phyloP scores from a whole-genome alignment of 768 basidiomycete genomes.

The Scleroderma bovista region DNA sequence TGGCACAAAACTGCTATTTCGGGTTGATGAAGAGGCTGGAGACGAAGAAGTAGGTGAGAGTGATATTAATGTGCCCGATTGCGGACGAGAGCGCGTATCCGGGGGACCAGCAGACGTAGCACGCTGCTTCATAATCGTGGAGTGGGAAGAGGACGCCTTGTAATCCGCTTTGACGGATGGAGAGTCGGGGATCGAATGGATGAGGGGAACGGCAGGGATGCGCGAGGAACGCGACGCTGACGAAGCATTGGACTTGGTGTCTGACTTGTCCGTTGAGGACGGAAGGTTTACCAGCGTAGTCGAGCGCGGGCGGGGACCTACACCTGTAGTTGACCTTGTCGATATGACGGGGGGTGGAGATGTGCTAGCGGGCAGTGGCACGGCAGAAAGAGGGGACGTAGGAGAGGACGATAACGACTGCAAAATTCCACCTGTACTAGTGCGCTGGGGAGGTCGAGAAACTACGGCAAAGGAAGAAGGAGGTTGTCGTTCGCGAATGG shows the following conservation, averaged over 20 bases:
- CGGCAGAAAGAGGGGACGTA: neutral
- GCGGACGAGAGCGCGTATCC: constrained; percentile 11
- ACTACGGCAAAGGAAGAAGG: constrained; percentile 58
- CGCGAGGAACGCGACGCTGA: constrained; percentile 22
- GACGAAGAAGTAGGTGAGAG: constrained; percentile 5
- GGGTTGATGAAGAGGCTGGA: neutral
- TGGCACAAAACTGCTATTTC: constrained; percentile 19
- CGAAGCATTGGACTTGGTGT: constrained; percentile 20
- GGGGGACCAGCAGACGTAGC: constrained; percentile 5
- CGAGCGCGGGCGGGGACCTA: constrained; percentile 9
- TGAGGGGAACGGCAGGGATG: constrained; percentile 25
- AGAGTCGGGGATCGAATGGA: constrained; percentile 27
- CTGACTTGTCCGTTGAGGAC: constrained; percentile 23
- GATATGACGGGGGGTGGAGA: neutral
- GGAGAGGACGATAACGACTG: constrained; percentile 7
- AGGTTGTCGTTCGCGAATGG: constrained; percentile 51
- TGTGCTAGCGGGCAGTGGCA: constrained; percentile 1
- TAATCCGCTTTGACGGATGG: constrained; percentile 24
- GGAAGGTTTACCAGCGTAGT: constrained; percentile 3
- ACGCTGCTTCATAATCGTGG: constrained; percentile 6
- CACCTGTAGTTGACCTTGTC: constrained; percentile 9
- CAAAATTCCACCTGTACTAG: constrained; percentile 15
- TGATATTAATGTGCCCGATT: constrained; percentile 7
- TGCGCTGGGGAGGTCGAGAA: constrained; percentile 46
- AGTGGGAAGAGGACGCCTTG: constrained; percentile 8